These are phyloP conservation scores for Populus simonii DNA, from an alignment of 345 rosid species.

Conservation along the genomic window DNA sequence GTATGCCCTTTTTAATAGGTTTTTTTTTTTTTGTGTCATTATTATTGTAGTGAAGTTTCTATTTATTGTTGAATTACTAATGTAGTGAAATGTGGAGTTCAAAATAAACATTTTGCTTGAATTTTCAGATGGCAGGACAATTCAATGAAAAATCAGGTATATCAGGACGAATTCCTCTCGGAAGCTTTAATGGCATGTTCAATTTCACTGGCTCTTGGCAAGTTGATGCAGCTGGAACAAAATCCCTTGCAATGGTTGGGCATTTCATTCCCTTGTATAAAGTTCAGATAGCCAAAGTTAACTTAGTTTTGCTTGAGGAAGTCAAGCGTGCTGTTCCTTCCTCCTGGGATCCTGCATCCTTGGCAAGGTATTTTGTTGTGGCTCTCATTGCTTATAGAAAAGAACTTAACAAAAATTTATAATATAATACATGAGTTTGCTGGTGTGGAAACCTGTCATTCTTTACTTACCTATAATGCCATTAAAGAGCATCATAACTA, in stretches of 20 bases:
- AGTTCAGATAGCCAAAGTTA: constrained; percentile 52
- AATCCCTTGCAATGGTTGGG: constrained; percentile 91
- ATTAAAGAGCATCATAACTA: background rate
- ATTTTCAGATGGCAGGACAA: constrained; percentile 72
- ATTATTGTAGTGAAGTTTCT: background rate
- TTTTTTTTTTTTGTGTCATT: background rate
- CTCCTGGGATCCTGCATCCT: constrained; percentile 95
- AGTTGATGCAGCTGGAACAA: constrained; percentile 91
- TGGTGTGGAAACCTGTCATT: background rate
- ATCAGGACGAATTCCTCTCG: constrained; percentile 73
- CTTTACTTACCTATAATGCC: background rate
- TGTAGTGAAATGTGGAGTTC: background rate
- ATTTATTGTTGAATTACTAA: background rate
- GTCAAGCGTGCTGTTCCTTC: constrained; percentile 77
- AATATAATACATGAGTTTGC: background rate
- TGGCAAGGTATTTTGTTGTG: constrained; percentile 60
- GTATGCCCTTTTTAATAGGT: background rate
- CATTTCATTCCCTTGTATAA: constrained; percentile 61
- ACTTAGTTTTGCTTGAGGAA: constrained; percentile 56
- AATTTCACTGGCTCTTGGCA: constrained; percentile 93
- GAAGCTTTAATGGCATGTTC: constrained; percentile 96
- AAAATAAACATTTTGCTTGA: constrained; percentile 21
- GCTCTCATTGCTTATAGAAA: background rate
- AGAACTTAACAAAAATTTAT: background rate
- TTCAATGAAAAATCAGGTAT: constrained; percentile 76